These are phyloP conservation scores for Colletotrichum lini DNA, from an alignment of 2,329 filamentous ascomycete species.

Conservation along the genomic window DNA sequence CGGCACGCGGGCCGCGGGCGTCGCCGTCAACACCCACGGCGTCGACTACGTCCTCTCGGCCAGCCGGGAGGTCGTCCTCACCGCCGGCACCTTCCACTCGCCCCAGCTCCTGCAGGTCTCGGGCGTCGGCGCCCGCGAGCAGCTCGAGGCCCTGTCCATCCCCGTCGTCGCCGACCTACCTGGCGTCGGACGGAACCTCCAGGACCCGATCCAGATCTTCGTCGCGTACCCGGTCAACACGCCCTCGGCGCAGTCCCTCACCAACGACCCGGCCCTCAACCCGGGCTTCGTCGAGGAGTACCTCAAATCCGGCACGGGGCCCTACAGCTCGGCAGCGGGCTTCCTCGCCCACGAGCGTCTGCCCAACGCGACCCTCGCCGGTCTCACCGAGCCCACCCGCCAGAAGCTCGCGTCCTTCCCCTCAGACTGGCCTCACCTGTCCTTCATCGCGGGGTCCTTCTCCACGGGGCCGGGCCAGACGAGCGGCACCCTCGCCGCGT, in stretches of 20 bases:
- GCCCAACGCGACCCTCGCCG: conserved; percentile 28
- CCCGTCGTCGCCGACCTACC: conserved; percentile 66
- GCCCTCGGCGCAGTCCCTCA: conserved; percentile 26
- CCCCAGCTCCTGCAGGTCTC: conserved; percentile 75
- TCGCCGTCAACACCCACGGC: conserved; percentile 49
- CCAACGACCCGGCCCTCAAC: conserved; percentile 15
- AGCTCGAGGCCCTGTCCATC: conserved; percentile 56
- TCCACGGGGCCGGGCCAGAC: conserved; percentile 6
- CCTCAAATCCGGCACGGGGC: conserved; percentile 19
- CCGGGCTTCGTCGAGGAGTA: conserved; percentile 23
- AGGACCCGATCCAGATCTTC: conserved; percentile 77
- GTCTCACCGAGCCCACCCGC: conserved; percentile 7
- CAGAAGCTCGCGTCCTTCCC: conserved; percentile 21
- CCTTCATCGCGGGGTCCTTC: conserved; percentile 27
- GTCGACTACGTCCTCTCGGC: conserved; percentile 40
- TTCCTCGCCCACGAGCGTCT: conserved; percentile 36
- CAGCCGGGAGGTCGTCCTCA: conserved; percentile 80
- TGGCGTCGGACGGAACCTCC: conserved; percentile 86
- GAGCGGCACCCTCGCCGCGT: conserved; percentile 53
- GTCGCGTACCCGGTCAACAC: conserved; percentile 34
- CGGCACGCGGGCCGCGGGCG: conserved; percentile 57
- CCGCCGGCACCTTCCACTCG: conserved; percentile 85
- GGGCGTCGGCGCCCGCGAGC: conserved; percentile 60
- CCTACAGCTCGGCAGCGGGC: conserved; percentile 38
- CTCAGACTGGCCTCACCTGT: conserved; percentile 35